Percentiles rank a stretch among this genome's conserved stretches.
These are phyloP conservation scores for Ophiostoma sp. DNA, from an alignment of 2,329 filamentous ascomycete species.

Conservation along the genomic window DNA sequence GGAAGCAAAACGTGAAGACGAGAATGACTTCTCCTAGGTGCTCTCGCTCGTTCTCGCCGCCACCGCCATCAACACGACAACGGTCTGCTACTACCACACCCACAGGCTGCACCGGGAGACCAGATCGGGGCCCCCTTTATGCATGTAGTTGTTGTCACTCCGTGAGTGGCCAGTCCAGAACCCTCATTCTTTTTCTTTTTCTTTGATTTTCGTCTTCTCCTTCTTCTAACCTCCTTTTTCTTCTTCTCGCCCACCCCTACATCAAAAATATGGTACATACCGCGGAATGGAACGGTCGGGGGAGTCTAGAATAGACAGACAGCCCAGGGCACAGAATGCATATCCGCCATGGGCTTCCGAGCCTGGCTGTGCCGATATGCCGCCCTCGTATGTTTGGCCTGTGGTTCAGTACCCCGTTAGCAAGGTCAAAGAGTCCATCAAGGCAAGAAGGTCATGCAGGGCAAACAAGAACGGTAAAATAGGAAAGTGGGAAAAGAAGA, in stretches of 20 bases:
- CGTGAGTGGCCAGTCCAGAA: slow-evolving; percentile 38
- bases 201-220: background rate
- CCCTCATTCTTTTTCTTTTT: background rate
- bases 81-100: slow-evolving; percentile 15
- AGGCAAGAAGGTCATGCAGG: background rate
- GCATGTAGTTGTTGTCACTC: slow-evolving; percentile 41
- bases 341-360: slow-evolving; percentile 96
- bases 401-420: slow-evolving; percentile 13
- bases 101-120: slow-evolving; percentile 26
- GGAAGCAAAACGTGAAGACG: too few species aligned
- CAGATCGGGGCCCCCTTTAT: slow-evolving; percentile 36
- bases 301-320: slow-evolving; percentile 79
- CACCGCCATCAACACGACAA: slow-evolving; percentile 9
- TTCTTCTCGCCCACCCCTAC: background rate
- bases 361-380: slow-evolving; percentile 80
- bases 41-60: background rate
- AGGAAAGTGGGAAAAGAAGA: slow-evolving; percentile 13
- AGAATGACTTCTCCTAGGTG: background rate
- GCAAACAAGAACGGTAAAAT: slow-evolving; percentile 2
- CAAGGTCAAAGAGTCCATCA: background rate
- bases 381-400: slow-evolving; percentile 94
- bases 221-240: background rate
- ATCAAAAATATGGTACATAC: slow-evolving; percentile 44
- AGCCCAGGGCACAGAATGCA: slow-evolving; percentile 89
- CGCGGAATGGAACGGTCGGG: slow-evolving; percentile 72